phyloP scores from a whole-genome alignment of 129 eudicot genomes.

The Kitagawia praeruptora region DNA sequence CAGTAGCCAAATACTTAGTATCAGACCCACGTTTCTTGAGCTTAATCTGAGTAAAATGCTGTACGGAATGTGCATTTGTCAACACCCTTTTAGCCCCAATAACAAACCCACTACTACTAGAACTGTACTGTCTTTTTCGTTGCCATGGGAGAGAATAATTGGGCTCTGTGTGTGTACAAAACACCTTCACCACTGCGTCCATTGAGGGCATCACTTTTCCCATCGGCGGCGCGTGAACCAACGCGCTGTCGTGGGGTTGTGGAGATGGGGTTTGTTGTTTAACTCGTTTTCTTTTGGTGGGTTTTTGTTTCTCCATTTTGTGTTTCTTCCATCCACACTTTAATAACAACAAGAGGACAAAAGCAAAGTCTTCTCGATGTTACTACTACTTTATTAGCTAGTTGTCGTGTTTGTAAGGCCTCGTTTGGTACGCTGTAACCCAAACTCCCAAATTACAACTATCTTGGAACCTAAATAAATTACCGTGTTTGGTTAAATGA shows the following conservation, averaged over 20 bases:
- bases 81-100: slow-evolving; percentile 42
- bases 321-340: too few relatives aligned
- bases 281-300: not conserved
- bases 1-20: slow-evolving; percentile 44
- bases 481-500: too few relatives aligned
- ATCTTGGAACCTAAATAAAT: too few relatives aligned
- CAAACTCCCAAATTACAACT: too few relatives aligned
- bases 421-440: too few relatives aligned
- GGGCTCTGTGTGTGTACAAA: slow-evolving; percentile 50
- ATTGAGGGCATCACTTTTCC: slow-evolving; percentile 41
- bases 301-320: not conserved
- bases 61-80: slow-evolving; percentile 53
- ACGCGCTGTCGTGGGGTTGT: slow-evolving; percentile 11
- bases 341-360: not conserved
- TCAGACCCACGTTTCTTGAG: slow-evolving; percentile 49
- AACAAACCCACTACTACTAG: slow-evolving; percentile 50
- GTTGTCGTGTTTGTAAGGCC: too few relatives aligned
- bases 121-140: slow-evolving; percentile 50
- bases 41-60: slow-evolving; percentile 56
- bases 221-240: slow-evolving; percentile 4
- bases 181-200: slow-evolving; percentile 58
- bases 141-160: slow-evolving; percentile 55
- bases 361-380: not conserved
- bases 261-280: not conserved
- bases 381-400: too few relatives aligned